Evolutionary conservation across 1,139 yeast species (phyloP), one percentile per base, ranked within the genome.

Genomic region (Zygosaccharomyces sapae): DNA sequence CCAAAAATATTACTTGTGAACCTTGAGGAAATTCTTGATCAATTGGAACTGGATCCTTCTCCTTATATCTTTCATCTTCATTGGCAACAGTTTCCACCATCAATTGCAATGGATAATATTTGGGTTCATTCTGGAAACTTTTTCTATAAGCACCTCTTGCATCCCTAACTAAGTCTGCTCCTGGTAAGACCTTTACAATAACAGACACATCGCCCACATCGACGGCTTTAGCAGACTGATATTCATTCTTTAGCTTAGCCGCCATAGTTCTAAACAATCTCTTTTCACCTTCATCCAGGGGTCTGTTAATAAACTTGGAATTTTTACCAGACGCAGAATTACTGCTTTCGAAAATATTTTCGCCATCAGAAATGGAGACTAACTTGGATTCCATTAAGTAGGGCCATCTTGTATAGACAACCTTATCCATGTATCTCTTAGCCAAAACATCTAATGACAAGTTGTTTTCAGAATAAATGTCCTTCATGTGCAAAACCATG

Each of bases 321-420:
- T 52, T 51, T 7, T 48, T 50, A 38, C 49, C 56, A 38, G 72
- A 72, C 8, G 62, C 69, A 49, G 56, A 64, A 50, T 70, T 72
- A 31, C 67, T 61, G 16, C 67, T 58, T 53, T 76, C 82, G 59
- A 77, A 78, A 41, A 72, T 73, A 56, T 67, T 67, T 35, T 72
- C 69, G 7, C 74, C 77, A 65, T 86, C 92, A 41, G 75, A 68
- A 6, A 92, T 78, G 35, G 78, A 76, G n/a, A 81, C 73, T 38
- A 92, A 80, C 59, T 78, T 80, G 19, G 90, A 86, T 67, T 92
- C 97, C 54, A 83, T 77, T 56, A 92, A 72, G 63, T 81, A 87
- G 22, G 99, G 99, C 94, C 96, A 92, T 56, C 83, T 81, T 13
- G 86, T 78, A 63, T 82, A 89, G 7, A 86, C 84, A 45, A 79